Evolutionary conservation across 176 grass and related monocot genomes (phyloP).

Genomic region (Puya raimondii): DNA sequence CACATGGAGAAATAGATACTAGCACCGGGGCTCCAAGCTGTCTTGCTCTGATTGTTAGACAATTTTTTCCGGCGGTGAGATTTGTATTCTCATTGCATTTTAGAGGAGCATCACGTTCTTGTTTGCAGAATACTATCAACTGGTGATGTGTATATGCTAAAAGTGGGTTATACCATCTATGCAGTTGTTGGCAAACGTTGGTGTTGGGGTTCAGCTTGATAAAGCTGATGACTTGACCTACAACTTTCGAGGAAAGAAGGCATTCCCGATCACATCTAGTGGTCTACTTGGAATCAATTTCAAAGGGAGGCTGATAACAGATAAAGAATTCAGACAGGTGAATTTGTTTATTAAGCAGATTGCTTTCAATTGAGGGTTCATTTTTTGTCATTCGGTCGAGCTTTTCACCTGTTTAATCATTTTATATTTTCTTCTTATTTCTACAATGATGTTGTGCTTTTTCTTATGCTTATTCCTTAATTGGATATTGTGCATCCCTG

Average conservation of each 20-base stretch:
- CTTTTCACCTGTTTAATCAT: too few relatives aligned
- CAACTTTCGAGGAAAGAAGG: conserved; percentile 48
- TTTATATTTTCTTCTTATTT: too few relatives aligned
- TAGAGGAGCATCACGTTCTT: neutral
- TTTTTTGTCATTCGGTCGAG: too few relatives aligned
- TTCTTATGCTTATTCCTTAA: too few relatives aligned
- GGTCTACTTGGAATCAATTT: conserved; percentile 47
- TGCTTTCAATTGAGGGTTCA: too few relatives aligned
- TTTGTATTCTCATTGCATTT: neutral
- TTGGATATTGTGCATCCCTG: too few relatives aligned
- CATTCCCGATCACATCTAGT: conserved; percentile 36
- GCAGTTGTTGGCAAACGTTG: conserved; percentile 57
- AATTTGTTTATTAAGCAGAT: neutral
- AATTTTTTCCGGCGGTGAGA: conserved; percentile 46
- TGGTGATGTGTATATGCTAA: neutral
- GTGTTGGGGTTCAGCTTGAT: conserved; percentile 48
- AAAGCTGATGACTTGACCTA: conserved; percentile 38
- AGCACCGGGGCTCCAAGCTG: conserved; percentile 29
- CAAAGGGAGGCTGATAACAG: conserved; percentile 39
- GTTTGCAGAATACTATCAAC: neutral
- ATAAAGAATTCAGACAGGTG: conserved; percentile 60
- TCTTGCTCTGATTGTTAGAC: conserved; percentile 46
- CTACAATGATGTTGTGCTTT: too few relatives aligned
- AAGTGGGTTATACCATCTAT: neutral
- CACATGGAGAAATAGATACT: conserved; percentile 69